A percentile compares a stretch with the other conserved stretches of the same genome.
Evolutionary conservation across 495 filamentous ascomycete genomes (phyloP).

Genomic region (Aspergillus carlsbadensis): DNA sequence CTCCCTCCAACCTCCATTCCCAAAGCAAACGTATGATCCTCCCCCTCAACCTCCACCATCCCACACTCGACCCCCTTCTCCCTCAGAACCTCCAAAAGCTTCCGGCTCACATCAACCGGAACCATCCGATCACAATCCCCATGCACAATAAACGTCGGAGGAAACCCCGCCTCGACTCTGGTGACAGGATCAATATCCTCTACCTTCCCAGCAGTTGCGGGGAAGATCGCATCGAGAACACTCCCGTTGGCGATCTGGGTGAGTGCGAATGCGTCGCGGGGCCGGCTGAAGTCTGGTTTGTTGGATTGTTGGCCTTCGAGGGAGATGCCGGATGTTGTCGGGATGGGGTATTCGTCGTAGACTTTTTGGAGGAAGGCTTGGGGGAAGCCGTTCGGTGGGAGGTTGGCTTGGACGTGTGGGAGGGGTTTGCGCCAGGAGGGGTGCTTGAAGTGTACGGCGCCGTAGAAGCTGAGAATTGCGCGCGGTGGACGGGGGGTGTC

Average conservation of each 20-base stretch:
- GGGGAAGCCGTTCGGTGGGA: slow-evolving; percentile 16
- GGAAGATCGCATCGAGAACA: slow-evolving; percentile 28
- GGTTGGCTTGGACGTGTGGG: slow-evolving; percentile 54
- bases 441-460: slow-evolving; percentile 33
- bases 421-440: slow-evolving; percentile 61
- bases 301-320: slow-evolving; percentile 30
- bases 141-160: slow-evolving; percentile 35
- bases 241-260: slow-evolving; percentile 34
- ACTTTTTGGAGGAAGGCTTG: slow-evolving; percentile 23
- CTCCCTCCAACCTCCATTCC: slow-evolving; percentile 34
- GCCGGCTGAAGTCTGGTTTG: slow-evolving; percentile 29
- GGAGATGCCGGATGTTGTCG: slow-evolving; percentile 31
- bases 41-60: slow-evolving; percentile 35
- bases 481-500: slow-evolving; percentile 21
- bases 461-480: slow-evolving; percentile 39
- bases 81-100: slow-evolving; percentile 19
- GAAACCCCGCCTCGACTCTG: slow-evolving; percentile 21
- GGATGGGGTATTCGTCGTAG: slow-evolving; percentile 30
- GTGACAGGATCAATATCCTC: slow-evolving; percentile 27
- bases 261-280: slow-evolving; percentile 38
- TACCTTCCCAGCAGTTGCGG: slow-evolving; percentile 8
- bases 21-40: slow-evolving; percentile 38
- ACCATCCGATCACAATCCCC: slow-evolving; percentile 31
- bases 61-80: slow-evolving; percentile 26
- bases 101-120: slow-evolving; percentile 27